Evolutionary conservation across 345 rosid species (phyloP), one percentile per base, ranked within the genome.

Genomic region (Rubroshorea leprosula): DNA sequence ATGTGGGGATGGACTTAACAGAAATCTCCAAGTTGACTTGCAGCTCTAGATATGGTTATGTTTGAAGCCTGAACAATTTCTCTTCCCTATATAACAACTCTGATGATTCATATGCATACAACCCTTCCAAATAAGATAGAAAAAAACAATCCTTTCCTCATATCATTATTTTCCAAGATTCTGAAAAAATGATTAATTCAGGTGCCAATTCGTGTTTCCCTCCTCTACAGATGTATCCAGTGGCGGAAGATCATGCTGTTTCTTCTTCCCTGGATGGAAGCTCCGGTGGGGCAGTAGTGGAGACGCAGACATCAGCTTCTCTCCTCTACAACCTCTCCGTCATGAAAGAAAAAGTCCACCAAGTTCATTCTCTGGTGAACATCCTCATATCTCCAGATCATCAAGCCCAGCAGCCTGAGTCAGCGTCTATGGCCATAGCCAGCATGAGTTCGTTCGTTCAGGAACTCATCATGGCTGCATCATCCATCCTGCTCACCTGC

Each of bases 401-500:
- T 35, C 79, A 58, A 20, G 41, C 23, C 17, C 81, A 69, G 16
- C 76, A 44, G 15, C 58, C 14, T 0, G 75, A 72, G 68, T 69
- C 87, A 56, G 66, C 74, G 45, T 75, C 88, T 5, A 22, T 67
- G 16, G 79, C 83, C 46, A 43, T 76, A n/a, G 68, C 83, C 35
- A 80, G 58, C 72, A 66, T 85, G 49, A 68, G 62, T 23, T 68
- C 74, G 55, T 57, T 74, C 59, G 72, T 87, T 67, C 89, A 85
- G 69, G 91, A 85, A 44, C 75, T 87, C 53, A 80, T 85, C 26
- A 61, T 74, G 13, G 38, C 79, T 5, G 79, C 98, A 3, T 80
- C 98, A 51, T 76, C 98, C 0, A 75, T 87, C 74, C 49, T 83
- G 72, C 67, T 66, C 66, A 62, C 78, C 24, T 85, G 85, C 76